phyloP scores from a whole-genome alignment of 345 rosid genomes.

The Excoecaria agallocha region DNA sequence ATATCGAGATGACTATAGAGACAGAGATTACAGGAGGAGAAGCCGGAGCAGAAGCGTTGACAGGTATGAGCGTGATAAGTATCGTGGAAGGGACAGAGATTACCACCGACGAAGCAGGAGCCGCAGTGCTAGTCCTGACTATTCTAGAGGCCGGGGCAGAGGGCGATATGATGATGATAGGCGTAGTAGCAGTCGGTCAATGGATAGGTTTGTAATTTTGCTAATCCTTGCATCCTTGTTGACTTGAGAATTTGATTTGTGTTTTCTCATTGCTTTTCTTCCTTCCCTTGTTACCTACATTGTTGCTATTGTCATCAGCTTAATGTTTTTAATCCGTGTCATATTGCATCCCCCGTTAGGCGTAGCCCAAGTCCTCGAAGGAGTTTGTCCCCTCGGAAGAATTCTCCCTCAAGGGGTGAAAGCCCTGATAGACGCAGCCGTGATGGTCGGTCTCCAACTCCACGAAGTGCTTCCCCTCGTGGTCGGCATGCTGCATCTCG shows the following conservation, averaged over 20 bases:
- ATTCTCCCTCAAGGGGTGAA: constrained; percentile 29
- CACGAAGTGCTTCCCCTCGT: constrained; percentile 36
- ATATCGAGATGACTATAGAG: constrained; percentile 46
- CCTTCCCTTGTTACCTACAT: neutral
- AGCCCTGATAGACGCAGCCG: constrained; percentile 38
- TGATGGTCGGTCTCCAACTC: constrained; percentile 32
- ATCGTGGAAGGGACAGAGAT: constrained; percentile 41
- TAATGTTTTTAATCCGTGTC: neutral
- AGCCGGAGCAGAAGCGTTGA: constrained; percentile 55
- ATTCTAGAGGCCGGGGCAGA: constrained; percentile 37
- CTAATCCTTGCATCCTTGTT: neutral
- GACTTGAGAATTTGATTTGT: neutral
- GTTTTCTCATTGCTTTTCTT: neutral
- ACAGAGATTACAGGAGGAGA: constrained; percentile 42
- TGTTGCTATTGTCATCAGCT: neutral
- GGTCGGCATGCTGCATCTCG: constrained; percentile 37
- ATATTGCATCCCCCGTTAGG: constrained; percentile 42
- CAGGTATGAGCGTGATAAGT: constrained; percentile 44
- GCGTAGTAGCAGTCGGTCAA: constrained; percentile 42
- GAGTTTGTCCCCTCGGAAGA: constrained; percentile 39
- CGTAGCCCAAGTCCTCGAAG: constrained; percentile 38
- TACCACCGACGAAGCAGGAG: constrained; percentile 42
- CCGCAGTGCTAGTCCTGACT: constrained; percentile 53
- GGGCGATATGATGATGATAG: constrained; percentile 50
- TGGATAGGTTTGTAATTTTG: constrained; percentile 36